These are phyloP conservation scores for Sporopachydermia lactativora DNA, from an alignment of 805 yeast genomes.

Conservation along the genomic window DNA sequence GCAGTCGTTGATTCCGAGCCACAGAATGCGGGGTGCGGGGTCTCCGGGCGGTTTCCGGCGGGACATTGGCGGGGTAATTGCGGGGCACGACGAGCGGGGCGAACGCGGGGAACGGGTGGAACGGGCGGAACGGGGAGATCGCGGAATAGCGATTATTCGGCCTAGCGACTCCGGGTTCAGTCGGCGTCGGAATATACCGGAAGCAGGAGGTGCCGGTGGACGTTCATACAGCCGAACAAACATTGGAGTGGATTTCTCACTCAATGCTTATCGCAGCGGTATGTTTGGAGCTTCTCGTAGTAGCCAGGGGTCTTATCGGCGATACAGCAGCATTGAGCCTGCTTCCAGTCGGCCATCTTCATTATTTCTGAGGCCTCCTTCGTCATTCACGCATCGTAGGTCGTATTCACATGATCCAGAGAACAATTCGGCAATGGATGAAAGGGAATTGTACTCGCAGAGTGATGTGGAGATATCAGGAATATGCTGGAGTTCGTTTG, in stretches of 20 bases:
- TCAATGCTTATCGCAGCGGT: background rate
- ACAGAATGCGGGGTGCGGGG: background rate
- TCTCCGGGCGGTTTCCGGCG: too few species aligned
- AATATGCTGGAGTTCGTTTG: constrained; percentile 39
- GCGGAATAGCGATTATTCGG: background rate
- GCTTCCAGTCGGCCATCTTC: background rate
- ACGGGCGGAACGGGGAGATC: background rate
- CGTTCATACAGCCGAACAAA: background rate
- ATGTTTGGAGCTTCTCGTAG: constrained; percentile 1
- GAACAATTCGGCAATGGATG: constrained; percentile 9
- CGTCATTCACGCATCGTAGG: background rate
- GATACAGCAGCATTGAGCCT: constrained; percentile 6
- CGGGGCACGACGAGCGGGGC: too few species aligned
- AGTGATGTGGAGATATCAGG: constrained; percentile 44
- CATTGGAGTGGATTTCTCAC: background rate
- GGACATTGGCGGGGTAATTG: too few species aligned
- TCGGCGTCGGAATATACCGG: background rate
- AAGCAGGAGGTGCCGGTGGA: background rate
- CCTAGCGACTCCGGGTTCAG: background rate
- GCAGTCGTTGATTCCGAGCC: background rate
- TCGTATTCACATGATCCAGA: constrained; percentile 3
- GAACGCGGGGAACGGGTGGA: background rate
- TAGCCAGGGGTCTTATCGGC: constrained; percentile 4
- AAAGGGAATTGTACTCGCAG: constrained; percentile 3
- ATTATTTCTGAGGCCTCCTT: too few species aligned